Conservation (phyloP, 306 rosid genomes). For the Rosa lucieae region DNA sequence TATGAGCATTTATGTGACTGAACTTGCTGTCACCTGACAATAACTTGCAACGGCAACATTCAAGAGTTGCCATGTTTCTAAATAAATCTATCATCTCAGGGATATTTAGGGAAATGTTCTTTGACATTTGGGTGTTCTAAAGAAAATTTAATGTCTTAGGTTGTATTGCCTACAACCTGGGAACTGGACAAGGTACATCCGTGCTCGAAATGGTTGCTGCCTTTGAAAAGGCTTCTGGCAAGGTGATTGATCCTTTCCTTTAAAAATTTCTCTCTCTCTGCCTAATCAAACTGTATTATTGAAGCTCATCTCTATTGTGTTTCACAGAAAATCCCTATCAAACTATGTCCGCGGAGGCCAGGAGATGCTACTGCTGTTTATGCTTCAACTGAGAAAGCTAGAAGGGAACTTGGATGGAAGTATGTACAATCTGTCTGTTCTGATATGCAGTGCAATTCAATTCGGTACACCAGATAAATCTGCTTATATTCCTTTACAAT, state of each 20-base stretch:
- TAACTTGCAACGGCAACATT: not conserved
- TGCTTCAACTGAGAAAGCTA: slow-evolving; percentile 85
- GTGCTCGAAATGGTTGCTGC: slow-evolving; percentile 94
- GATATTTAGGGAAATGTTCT: not conserved
- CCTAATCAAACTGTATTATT: not conserved
- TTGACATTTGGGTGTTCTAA: slow-evolving; percentile 19
- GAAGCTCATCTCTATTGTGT: slow-evolving; percentile 8
- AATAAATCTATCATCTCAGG: not conserved
- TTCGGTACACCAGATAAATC: not conserved
- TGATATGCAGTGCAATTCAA: not conserved
- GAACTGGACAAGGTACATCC: slow-evolving; percentile 89
- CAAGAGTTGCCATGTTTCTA: slow-evolving; percentile 10
- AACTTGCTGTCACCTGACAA: not conserved
- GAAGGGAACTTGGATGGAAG: slow-evolving; percentile 88
- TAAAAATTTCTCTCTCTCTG: not conserved
- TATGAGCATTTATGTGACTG: not conserved
- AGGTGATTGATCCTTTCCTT: slow-evolving; percentile 42
- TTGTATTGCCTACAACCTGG: slow-evolving; percentile 83
- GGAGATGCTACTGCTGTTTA: slow-evolving; percentile 95
- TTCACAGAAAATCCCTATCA: slow-evolving; percentile 71
- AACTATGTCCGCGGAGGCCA: slow-evolving; percentile 73
- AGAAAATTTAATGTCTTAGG: slow-evolving; percentile 46
- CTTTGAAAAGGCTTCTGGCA: slow-evolving; percentile 76
- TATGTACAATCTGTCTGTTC: slow-evolving; percentile 38
- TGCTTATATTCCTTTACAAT: not conserved